phyloP scores from a whole-genome alignment of 805 yeast genomes.

The Wickerhamomyces alni region DNA sequence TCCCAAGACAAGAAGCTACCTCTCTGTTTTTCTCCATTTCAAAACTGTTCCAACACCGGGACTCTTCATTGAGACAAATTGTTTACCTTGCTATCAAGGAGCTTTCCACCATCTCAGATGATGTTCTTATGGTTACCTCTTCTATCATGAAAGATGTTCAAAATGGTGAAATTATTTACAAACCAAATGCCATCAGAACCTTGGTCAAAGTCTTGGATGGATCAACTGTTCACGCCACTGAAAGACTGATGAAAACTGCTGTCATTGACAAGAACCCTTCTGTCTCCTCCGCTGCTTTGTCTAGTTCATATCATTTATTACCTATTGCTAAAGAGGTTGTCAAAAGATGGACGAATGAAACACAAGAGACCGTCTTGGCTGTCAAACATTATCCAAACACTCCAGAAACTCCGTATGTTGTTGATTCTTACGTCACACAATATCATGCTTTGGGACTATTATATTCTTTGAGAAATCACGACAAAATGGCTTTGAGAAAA shows the following conservation, averaged over 20 bases:
- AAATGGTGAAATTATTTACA: conserved; percentile 75
- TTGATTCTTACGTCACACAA: conserved; percentile 79
- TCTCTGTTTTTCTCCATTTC: conserved; percentile 89
- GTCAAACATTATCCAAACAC: conserved; percentile 33
- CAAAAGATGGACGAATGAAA: conserved; percentile 89
- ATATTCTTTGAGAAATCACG: conserved; percentile 83
- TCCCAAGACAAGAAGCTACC: conserved; percentile 87
- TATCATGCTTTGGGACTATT: conserved; percentile 93
- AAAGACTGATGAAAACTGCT: conserved; percentile 85
- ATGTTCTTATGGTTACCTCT: conserved; percentile 94
- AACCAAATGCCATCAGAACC: conserved; percentile 93
- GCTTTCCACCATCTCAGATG: conserved; percentile 76
- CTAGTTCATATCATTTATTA: conserved; percentile 82
- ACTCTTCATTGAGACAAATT: conserved; percentile 81
- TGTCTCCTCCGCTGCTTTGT: conserved; percentile 89
- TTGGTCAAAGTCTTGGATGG: conserved; percentile 85
- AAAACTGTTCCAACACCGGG: conserved; percentile 89
- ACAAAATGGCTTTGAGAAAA: conserved; percentile 89
- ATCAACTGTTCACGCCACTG: conserved; percentile 87
- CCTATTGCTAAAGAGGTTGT: conserved; percentile 90
- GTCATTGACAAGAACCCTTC: conserved; percentile 87
- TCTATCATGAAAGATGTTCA: conserved; percentile 98
- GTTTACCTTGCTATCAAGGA: conserved; percentile 94
- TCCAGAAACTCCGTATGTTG: conserved; percentile 42
- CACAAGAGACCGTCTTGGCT: conserved; percentile 80